Percentiles rank a stretch among this genome's conserved stretches.
These are phyloP conservation scores for Zoysia japonica DNA, from an alignment of 176 grass and related monocot genomes.

Conservation along the genomic window DNA sequence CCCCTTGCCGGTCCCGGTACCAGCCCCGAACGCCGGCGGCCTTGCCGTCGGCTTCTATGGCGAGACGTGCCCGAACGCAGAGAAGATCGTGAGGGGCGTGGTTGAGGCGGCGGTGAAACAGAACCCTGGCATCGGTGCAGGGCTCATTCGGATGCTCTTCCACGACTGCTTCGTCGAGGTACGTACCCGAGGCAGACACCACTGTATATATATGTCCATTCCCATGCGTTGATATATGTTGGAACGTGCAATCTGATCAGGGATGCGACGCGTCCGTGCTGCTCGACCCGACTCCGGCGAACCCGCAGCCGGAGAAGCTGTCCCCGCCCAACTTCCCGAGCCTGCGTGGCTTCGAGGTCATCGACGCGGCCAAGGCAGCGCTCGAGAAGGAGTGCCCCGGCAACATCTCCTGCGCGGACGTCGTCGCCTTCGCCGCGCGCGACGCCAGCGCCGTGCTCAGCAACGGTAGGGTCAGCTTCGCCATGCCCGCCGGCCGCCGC, in stretches of 20 bases:
- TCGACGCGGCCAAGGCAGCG: conserved; percentile 38
- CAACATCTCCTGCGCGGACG: conserved; percentile 54
- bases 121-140: conserved; percentile 46
- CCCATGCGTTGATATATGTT: too few species aligned
- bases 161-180: conserved; percentile 78
- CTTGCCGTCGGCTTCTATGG: conserved; percentile 39
- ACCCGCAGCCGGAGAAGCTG: conserved; percentile 48
- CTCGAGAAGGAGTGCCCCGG: conserved; percentile 38
- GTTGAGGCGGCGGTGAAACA: background rate
- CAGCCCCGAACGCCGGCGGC: background rate
- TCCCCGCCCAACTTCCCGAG: conserved; percentile 30
- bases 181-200: background rate
- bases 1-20: background rate
- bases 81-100: conserved; percentile 25
- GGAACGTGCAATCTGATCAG: background rate
- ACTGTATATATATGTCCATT: too few species aligned
- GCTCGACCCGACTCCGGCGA: conserved; percentile 18
- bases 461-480: background rate
- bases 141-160: conserved; percentile 56
- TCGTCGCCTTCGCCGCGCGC: conserved; percentile 48
- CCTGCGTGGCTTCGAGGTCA: conserved; percentile 43
- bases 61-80: conserved; percentile 36
- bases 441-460: conserved; percentile 51
- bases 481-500: conserved; percentile 14
- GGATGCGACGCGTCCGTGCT: conserved; percentile 64